Evolutionary conservation across 2,329 filamentous ascomycete genomes (phyloP), one percentile per base, ranked within the genome.

Genomic region (Bimuria novae-zelandiae): DNA sequence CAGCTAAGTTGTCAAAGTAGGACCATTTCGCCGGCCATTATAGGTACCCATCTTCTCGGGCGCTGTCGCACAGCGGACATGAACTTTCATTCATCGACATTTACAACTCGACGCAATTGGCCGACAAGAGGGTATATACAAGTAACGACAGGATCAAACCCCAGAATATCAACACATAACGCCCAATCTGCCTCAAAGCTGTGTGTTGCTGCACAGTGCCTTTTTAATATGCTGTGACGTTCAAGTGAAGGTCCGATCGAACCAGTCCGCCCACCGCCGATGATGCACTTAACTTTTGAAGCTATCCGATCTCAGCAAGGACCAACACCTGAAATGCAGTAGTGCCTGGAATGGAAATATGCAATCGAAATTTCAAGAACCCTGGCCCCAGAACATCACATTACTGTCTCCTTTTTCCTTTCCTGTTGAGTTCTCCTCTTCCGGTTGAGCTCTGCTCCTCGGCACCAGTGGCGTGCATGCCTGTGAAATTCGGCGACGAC

Each of bases 1-100:
- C 88, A 1, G 72, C 75, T 27, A 95, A 92, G 73, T 55, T 72
- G 8, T 57, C 65, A 14, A 52, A 54, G 4, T 57, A 23, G 21
- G 19, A 16, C 4, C 6, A 6, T 32, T 22, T 10, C 21, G 2
- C 21, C 11, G 12, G 27, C 29, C 12, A 7, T 16, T 16, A 7
- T 10, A 14, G 4, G 3, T 19, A 37, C n/a, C n/a, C 44, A 27
- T 19, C n/a, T 27, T 47, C n/a, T n/a, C 30, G 11, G 36, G 7
- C 21, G 32, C 5, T 10, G 11, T 17, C 30, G 7, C 23, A 16
- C 25, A 12, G 27, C 19, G 21, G 14, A 5, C 7, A n/a, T 27
- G 19, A 3, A 21, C 5, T 25, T 40, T n/a, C 3, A 7, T 1
- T 21, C 30, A 25, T 11, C 14, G 8, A 29, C 16, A 43, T 14